Percentiles rank a stretch among this genome's conserved stretches.
These are phyloP conservation scores for Albizia julibrissin DNA, from an alignment of 306 rosid species.

Conservation along the genomic window DNA sequence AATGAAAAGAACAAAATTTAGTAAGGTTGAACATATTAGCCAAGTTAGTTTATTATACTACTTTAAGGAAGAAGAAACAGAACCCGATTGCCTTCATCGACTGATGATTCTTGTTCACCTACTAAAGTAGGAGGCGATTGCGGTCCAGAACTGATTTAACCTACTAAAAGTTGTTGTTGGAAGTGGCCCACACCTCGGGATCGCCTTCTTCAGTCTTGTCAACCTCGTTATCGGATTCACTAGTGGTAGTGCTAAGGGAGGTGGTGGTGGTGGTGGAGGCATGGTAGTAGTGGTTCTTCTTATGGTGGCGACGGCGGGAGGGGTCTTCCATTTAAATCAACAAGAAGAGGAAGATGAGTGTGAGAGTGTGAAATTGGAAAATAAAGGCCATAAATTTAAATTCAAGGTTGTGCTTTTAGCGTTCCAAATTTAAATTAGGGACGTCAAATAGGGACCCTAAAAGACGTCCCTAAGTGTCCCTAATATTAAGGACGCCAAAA, in stretches of 20 bases:
- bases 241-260: slow-evolving; percentile 21
- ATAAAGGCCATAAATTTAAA: not conserved
- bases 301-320: slow-evolving; percentile 29
- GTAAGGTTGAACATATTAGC: not conserved
- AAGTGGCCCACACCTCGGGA: slow-evolving; percentile 56
- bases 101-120: slow-evolving; percentile 84
- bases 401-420: too few species aligned
- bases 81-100: slow-evolving; percentile 41
- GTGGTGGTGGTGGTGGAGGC: slow-evolving; percentile 11
- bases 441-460: too few species aligned
- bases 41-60: not conserved
- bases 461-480: too few species aligned
- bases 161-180: slow-evolving; percentile 67
- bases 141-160: slow-evolving; percentile 84
- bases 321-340: slow-evolving; percentile 36
- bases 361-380: not conserved
- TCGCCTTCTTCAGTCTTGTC: slow-evolving; percentile 46
- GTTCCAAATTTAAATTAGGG: too few species aligned
- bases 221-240: slow-evolving; percentile 32
- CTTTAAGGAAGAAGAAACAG: slow-evolving; percentile 27
- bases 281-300: slow-evolving; percentile 26
- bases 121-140: slow-evolving; percentile 70
- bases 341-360: not conserved
- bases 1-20: not conserved
- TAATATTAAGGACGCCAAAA: too few species aligned